Evolutionary conservation across 306 rosid genomes (phyloP).

Genomic region (Mimosa pudica): DNA sequence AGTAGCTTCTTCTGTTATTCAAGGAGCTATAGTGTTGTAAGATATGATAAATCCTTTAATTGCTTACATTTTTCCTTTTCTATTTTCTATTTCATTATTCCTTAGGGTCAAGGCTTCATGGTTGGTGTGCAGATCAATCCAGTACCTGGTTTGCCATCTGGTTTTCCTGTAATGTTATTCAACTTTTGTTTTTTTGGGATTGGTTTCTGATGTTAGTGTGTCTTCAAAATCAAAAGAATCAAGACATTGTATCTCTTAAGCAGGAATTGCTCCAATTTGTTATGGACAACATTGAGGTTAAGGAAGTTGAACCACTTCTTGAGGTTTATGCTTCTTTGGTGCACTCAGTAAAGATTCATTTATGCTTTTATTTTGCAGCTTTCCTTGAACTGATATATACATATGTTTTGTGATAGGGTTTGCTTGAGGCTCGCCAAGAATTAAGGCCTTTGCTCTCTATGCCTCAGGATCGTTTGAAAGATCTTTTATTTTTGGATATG

Average conservation of each 20-base stretch:
- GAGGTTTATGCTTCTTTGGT: constrained; percentile 65
- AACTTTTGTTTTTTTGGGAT: constrained; percentile 29
- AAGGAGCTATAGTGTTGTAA: constrained; percentile 29
- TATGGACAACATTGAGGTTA: constrained; percentile 74
- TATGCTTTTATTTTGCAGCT: constrained; percentile 18
- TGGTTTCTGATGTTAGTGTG: constrained; percentile 33
- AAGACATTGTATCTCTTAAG: constrained; percentile 29
- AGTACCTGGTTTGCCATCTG: constrained; percentile 87
- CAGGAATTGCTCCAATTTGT: constrained; percentile 78
- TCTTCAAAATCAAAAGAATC: constrained; percentile 29
- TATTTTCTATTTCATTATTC: constrained; percentile 30
- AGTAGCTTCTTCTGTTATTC: constrained; percentile 27
- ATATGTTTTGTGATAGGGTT: constrained; percentile 52
- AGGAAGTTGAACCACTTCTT: constrained; percentile 69
- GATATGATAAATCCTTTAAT: constrained; percentile 28
- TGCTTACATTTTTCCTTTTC: constrained; percentile 22
- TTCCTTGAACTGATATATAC: constrained; percentile 1
- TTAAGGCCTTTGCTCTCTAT: constrained; percentile 69
- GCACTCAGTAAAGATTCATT: constrained; percentile 15
- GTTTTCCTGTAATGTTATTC: constrained; percentile 66
- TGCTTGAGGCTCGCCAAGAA: constrained; percentile 94
- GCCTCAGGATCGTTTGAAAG: constrained; percentile 81
- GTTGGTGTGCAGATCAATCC: constrained; percentile 96
- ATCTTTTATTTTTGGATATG: constrained; percentile 90
- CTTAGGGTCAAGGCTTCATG: constrained; percentile 99